A percentile compares a stretch with the other conserved stretches of the same genome.
phyloP scores from a whole-genome alignment of 495 filamentous ascomycete genomes.

The Jackrogersella minutella region DNA sequence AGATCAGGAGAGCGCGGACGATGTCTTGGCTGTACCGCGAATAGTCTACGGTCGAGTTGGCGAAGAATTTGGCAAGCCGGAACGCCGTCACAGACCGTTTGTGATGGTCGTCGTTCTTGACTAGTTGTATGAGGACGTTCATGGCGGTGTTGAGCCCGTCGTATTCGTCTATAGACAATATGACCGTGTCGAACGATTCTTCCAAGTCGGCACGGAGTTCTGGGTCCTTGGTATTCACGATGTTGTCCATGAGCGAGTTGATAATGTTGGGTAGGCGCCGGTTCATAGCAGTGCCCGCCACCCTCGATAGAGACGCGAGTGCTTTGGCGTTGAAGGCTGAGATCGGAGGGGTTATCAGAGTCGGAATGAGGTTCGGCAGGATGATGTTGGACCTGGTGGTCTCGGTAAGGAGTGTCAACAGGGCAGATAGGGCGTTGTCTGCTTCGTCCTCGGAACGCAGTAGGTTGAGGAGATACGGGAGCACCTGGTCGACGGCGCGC shows the following conservation, averaged over 20 bases:
- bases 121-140: slow-evolving; percentile 84
- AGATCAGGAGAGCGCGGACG: slow-evolving; percentile 85
- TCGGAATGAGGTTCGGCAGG: slow-evolving; percentile 93
- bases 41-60: slow-evolving; percentile 81
- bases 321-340: slow-evolving; percentile 93
- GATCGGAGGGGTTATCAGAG: slow-evolving; percentile 87
- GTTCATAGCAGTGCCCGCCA: slow-evolving; percentile 88
- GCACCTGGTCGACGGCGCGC: slow-evolving; percentile 89
- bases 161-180: slow-evolving; percentile 92
- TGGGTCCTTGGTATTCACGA: slow-evolving; percentile 78
- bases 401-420: slow-evolving; percentile 92
- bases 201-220: slow-evolving; percentile 78
- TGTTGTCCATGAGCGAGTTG: slow-evolving; percentile 91
- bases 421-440: slow-evolving; percentile 88
- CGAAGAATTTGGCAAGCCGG: slow-evolving; percentile 90
- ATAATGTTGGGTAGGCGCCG: slow-evolving; percentile 86
- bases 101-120: slow-evolving; percentile 91
- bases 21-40: slow-evolving; percentile 95
- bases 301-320: slow-evolving; percentile 88
- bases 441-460: slow-evolving; percentile 85
- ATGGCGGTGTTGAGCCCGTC: slow-evolving; percentile 95
- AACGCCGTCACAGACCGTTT: slow-evolving; percentile 78
- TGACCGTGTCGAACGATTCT: slow-evolving; percentile 81
- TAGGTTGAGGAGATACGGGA: slow-evolving; percentile 88
- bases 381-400: slow-evolving; percentile 95